Conservation (phyloP, 208 protist species). For the Trypanosoma cruzi region DNA sequence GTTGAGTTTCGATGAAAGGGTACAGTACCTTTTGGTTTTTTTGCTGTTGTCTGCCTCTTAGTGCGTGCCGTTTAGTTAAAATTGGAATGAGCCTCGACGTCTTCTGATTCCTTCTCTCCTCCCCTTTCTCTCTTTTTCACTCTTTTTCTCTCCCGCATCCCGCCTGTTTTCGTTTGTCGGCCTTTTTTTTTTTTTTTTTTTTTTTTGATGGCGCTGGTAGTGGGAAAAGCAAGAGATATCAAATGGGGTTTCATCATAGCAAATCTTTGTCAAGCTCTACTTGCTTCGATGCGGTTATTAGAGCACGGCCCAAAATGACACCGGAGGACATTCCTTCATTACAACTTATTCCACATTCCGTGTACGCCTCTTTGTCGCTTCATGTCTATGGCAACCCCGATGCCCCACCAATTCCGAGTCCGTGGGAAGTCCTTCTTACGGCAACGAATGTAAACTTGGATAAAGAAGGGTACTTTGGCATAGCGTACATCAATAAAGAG, state of each 20-base stretch:
- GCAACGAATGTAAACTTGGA: constrained; percentile 70
- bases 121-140: too few species aligned
- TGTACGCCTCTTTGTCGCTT: constrained; percentile 75
- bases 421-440: constrained; percentile 74
- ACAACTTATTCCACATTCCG: constrained; percentile 56
- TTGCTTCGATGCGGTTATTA: background rate
- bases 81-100: background rate
- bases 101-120: constrained; percentile 3
- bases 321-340: constrained; percentile 60
- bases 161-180: too few species aligned
- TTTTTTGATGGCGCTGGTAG: background rate
- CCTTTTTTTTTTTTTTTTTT: constrained; percentile 27
- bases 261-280: background rate
- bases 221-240: background rate
- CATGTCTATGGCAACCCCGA: constrained; percentile 70
- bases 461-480: constrained; percentile 85
- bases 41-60: background rate
- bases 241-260: constrained; percentile 18
- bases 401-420: constrained; percentile 45
- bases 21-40: constrained; percentile 4
- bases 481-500: constrained; percentile 78
- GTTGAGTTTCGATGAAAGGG: constrained; percentile 8
- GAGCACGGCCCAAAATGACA: constrained; percentile 39
- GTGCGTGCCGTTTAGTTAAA: constrained; percentile 1
- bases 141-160: too few species aligned